A percentile compares a stretch with the other conserved stretches of the same genome.
Evolutionary conservation across 2,329 filamentous ascomycete genomes (phyloP).

Genomic region (Trichocomaceae sp.): DNA sequence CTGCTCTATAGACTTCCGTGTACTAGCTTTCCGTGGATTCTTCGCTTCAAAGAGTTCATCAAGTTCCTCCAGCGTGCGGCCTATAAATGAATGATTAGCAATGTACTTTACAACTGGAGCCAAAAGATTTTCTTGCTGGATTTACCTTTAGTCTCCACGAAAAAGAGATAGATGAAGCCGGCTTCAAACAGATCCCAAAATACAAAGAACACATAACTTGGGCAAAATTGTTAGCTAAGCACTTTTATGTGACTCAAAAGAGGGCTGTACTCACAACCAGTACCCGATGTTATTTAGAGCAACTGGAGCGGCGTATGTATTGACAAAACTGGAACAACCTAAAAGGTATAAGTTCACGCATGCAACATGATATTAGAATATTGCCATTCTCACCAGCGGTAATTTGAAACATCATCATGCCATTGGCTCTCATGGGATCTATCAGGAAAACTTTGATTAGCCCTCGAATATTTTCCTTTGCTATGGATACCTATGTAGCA

Average conservation of each 20-base stretch:
- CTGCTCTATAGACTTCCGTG: background rate
- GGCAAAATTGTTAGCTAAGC: constrained; percentile 4
- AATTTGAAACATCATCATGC: constrained; percentile 41
- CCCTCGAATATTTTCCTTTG: too few relatives aligned
- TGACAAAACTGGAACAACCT: constrained; percentile 34
- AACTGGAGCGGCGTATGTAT: constrained; percentile 38
- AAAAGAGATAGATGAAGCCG: constrained; percentile 26
- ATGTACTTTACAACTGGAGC: background rate
- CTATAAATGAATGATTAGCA: background rate
- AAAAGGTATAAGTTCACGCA: background rate
- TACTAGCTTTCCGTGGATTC: constrained; percentile 16
- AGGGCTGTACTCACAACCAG: constrained; percentile 22
- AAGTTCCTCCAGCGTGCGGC: constrained; percentile 25
- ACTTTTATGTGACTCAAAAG: background rate
- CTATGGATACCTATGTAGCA: too few relatives aligned
- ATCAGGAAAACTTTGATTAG: background rate
- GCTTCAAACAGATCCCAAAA: constrained; percentile 24
- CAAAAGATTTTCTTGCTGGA: background rate
- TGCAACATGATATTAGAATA: background rate
- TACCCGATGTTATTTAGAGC: constrained; percentile 29
- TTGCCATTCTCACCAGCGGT: constrained; percentile 25
- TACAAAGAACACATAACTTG: constrained; percentile 29
- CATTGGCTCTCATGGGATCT: constrained; percentile 48
- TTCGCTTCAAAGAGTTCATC: constrained; percentile 38
- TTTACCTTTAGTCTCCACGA: constrained; percentile 27